phyloP scores from a whole-genome alignment of 2,329 filamentous ascomycete genomes.

The Botryotinia globosa region DNA sequence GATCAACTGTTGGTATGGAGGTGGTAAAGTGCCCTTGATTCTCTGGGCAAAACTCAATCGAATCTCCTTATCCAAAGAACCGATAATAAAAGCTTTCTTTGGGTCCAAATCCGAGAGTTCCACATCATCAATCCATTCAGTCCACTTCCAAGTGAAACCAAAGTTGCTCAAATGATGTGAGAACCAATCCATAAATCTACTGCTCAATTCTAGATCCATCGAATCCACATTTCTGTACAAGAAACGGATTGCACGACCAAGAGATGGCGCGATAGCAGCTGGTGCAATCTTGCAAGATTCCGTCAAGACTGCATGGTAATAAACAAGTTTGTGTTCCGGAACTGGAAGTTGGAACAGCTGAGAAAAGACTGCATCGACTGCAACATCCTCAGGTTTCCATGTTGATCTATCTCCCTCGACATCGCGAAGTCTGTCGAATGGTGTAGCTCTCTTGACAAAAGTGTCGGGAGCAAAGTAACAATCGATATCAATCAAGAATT shows the following conservation, averaged over 20 bases:
- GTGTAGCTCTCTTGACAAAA: constrained; percentile 89
- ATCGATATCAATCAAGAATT: constrained; percentile 89
- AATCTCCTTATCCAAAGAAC: constrained; percentile 93
- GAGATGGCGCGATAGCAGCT: constrained; percentile 89
- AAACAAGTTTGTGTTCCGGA: constrained; percentile 90
- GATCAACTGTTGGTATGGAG: constrained; percentile 77
- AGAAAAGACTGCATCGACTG: constrained; percentile 95
- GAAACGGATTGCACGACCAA: constrained; percentile 89
- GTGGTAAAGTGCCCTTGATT: constrained; percentile 88
- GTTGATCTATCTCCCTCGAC: constrained; percentile 64
- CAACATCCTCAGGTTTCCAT: constrained; percentile 97
- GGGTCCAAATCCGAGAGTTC: constrained; percentile 74
- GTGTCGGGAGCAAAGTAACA: constrained; percentile 88
- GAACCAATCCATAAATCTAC: constrained; percentile 96
- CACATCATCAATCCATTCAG: constrained; percentile 90
- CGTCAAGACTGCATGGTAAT: constrained; percentile 92
- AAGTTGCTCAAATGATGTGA: constrained; percentile 98
- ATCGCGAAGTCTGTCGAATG: constrained; percentile 82
- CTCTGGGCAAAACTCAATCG: constrained; percentile 93
- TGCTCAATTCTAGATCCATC: constrained; percentile 82
- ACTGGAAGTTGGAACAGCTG: constrained; percentile 85
- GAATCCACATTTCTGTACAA: constrained; percentile 78
- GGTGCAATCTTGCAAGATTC: constrained; percentile 95
- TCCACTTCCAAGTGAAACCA: constrained; percentile 99
- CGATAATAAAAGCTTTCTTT: constrained; percentile 88